Percentiles rank a stretch among this genome's conserved stretches.
Evolutionary conservation across 257 asterid species (phyloP).

Genomic region (Fraxinus cuspidata): DNA sequence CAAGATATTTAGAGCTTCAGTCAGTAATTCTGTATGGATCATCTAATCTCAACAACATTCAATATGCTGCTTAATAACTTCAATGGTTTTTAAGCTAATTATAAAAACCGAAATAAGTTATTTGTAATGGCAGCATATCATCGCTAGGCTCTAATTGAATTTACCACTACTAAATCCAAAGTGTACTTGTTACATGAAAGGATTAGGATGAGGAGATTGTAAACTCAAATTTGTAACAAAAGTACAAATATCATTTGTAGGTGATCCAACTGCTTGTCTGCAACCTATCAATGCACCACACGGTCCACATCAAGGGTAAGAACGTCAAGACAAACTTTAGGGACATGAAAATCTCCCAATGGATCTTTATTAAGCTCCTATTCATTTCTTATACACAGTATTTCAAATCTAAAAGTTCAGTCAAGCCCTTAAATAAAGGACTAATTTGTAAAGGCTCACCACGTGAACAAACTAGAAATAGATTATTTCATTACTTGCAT

Average conservation of each 20-base stretch:
- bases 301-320: not conserved
- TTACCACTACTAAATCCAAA: not conserved
- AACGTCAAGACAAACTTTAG: not conserved
- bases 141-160: constrained; percentile 1
- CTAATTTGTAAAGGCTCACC: not conserved
- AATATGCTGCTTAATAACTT: constrained; percentile 10
- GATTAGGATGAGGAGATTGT: constrained; percentile 6
- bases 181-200: not conserved
- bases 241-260: not conserved
- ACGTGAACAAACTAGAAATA: not conserved
- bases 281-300: not conserved
- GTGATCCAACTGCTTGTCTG: not conserved
- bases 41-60: constrained; percentile 15
- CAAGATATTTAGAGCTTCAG: constrained; percentile 31
- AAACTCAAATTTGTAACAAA: not conserved
- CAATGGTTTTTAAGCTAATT: constrained; percentile 6
- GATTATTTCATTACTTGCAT: not conserved
- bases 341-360: not conserved
- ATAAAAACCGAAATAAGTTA: constrained; percentile 1
- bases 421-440: not conserved
- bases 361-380: not conserved
- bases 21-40: constrained; percentile 27
- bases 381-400: not conserved
- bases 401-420: not conserved
- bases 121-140: constrained; percentile 19